Evolutionary conservation across 1,284 basidiomycete species (phyloP).

Genomic region (Phaffia rhodozyma): DNA sequence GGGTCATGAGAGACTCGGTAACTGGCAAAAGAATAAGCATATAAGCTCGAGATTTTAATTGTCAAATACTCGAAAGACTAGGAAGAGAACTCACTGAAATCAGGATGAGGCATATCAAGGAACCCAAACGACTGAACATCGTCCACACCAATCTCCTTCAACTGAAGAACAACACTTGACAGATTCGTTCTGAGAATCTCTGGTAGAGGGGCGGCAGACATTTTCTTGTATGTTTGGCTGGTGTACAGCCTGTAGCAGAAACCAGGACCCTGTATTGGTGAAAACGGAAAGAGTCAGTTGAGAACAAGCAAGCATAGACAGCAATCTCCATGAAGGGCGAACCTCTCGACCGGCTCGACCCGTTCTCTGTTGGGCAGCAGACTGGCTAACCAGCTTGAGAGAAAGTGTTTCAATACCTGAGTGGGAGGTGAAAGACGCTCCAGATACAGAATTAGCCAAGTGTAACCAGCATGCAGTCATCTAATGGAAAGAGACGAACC

Average conservation of each 20-base stretch:
- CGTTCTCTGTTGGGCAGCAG: constrained; percentile 66
- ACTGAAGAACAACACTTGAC: constrained; percentile 65
- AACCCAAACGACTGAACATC: constrained; percentile 66
- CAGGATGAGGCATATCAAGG: constrained; percentile 66
- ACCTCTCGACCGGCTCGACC: constrained; percentile 87
- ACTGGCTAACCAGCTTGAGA: constrained; percentile 75
- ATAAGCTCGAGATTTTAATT: no score
- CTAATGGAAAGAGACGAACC: constrained; percentile 29
- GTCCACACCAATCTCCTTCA: constrained; percentile 62
- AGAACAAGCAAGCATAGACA: background rate
- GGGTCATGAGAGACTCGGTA: constrained; percentile 54
- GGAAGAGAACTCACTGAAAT: constrained; percentile 45
- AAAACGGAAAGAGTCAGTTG: background rate
- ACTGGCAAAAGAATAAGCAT: constrained; percentile 40
- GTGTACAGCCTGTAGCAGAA: constrained; percentile 82
- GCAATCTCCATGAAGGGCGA: constrained; percentile 22
- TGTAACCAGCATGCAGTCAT: background rate
- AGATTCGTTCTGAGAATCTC: constrained; percentile 80
- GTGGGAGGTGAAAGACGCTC: constrained; percentile 11
- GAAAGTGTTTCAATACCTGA: constrained; percentile 77
- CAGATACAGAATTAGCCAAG: constrained; percentile 18
- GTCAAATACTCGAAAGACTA: background rate
- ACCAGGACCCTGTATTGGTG: constrained; percentile 50
- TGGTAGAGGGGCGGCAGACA: constrained; percentile 59
- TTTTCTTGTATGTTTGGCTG: constrained; percentile 54